These are phyloP conservation scores for Salix exigua DNA, from an alignment of 345 rosid genomes.

Conservation along the genomic window DNA sequence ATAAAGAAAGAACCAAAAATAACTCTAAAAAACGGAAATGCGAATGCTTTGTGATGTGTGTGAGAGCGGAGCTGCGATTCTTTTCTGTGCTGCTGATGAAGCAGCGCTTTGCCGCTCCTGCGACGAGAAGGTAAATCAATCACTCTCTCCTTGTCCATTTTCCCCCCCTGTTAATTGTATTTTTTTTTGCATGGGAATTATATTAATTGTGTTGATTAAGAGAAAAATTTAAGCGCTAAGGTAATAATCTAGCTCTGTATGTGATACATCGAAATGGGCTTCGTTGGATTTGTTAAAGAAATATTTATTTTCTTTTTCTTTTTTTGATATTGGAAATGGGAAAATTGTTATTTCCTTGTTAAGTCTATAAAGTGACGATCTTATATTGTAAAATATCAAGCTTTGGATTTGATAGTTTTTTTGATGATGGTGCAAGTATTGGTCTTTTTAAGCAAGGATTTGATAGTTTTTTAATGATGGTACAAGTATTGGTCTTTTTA, in stretches of 20 bases:
- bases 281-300: neutral
- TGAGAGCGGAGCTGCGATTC: constrained; percentile 72
- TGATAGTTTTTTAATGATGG: neutral
- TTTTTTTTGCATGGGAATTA: neutral
- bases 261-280: neutral
- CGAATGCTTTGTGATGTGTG: constrained; percentile 69
- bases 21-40: constrained; percentile 30
- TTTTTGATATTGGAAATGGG: neutral
- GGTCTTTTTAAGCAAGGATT: neutral
- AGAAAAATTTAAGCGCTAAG: neutral
- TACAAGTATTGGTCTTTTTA: neutral
- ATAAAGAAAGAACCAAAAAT: neutral
- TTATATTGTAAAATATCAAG: neutral
- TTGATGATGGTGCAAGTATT: neutral
- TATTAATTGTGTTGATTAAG: neutral
- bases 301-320: neutral
- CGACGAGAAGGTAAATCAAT: constrained; percentile 52
- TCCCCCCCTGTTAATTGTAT: no score
- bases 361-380: neutral
- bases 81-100: constrained; percentile 88
- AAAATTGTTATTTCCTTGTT: neutral
- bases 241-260: neutral
- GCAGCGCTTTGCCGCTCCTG: constrained; percentile 84
- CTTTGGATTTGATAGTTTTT: neutral
- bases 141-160: neutral